Evolutionary conservation across 192 early-diverging fungal genomes (phyloP).

Genomic region (Coemansia sp.): DNA sequence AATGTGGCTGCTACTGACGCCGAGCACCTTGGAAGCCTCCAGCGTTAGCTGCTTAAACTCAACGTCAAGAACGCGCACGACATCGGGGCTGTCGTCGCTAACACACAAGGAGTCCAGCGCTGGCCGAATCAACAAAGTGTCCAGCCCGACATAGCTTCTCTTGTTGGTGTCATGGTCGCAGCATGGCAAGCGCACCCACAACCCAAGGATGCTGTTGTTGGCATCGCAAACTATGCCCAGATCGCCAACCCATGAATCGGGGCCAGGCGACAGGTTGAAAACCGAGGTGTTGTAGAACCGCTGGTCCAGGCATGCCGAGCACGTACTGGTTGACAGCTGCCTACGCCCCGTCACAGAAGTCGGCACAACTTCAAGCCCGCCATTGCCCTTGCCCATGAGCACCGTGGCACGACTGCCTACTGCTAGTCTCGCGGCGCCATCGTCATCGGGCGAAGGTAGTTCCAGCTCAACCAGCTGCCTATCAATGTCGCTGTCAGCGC

Average conservation of each 20-base stretch:
- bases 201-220: neutral
- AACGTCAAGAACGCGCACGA: slow-evolving; percentile 26
- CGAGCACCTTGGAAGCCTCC: slow-evolving; percentile 17
- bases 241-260: neutral
- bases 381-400: neutral
- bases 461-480: neutral
- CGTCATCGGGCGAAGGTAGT: neutral
- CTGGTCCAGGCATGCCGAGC: slow-evolving; percentile 17
- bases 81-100: neutral
- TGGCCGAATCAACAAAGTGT: slow-evolving; percentile 18
- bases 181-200: slow-evolving; percentile 13
- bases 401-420: slow-evolving; percentile 16
- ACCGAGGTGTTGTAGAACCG: slow-evolving; percentile 24
- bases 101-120: slow-evolving; percentile 2
- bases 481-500: neutral
- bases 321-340: slow-evolving; percentile 7
- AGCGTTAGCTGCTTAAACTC: slow-evolving; percentile 16
- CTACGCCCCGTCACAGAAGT: slow-evolving; percentile 17
- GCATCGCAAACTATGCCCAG: slow-evolving; percentile 17
- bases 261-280: slow-evolving; percentile 11
- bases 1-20: slow-evolving; percentile 9
- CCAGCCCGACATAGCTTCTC: slow-evolving; percentile 8
- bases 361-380: neutral
- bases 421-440: neutral
- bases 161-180: neutral